Evolutionary conservation across 495 filamentous ascomycete genomes (phyloP), one percentile per base, ranked within the genome.

Genomic region (Penicillium canariense): DNA sequence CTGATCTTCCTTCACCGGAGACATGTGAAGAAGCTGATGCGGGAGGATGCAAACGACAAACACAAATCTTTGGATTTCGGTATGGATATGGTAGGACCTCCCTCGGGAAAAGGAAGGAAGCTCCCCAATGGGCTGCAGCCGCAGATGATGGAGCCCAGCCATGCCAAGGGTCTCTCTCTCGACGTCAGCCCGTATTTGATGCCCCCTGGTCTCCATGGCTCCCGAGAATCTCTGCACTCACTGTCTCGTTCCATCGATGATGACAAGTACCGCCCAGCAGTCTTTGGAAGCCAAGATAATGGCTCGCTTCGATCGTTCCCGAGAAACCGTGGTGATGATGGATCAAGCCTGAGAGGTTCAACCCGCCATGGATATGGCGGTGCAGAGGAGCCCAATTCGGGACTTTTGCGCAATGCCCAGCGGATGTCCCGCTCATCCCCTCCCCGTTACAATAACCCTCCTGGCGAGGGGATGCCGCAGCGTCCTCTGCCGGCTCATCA

Each of bases 61-160:
- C 89, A 95, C 68, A 95, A 87, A 64, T 96, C 90, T 2, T 81
- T 97, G 65, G 94, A 98, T 68, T 98, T 97, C 67, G 94, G 94
- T 26, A 71, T 96, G 68, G 89, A 76, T 44, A 51, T 64, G 43
- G 66, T 82, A 10, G 77, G 76, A 15, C 55, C 65, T 18, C 50
- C 56, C 12, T 59, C 58, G 23, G 57, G 68, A 55, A 56, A 62
- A 9, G 63, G 51, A 36, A 76, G 79, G 50, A 78, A 75, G 76
- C 49, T 61, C 35, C 42, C 54, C 68, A 39, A 48, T 30, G 59
- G 59, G 34, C 57, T 60, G 54, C 59, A 46, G 23, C 25, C 59
- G 14, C 62, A 58, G 10, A 65, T 63, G 62, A 55, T 61, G 52
- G 56, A 62, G 39, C 43, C 67, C 20, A 81, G 79, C 44, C 84